These are phyloP conservation scores for Kingdonia uniflora DNA, from an alignment of 164 flowering plant species.

Conservation along the genomic window DNA sequence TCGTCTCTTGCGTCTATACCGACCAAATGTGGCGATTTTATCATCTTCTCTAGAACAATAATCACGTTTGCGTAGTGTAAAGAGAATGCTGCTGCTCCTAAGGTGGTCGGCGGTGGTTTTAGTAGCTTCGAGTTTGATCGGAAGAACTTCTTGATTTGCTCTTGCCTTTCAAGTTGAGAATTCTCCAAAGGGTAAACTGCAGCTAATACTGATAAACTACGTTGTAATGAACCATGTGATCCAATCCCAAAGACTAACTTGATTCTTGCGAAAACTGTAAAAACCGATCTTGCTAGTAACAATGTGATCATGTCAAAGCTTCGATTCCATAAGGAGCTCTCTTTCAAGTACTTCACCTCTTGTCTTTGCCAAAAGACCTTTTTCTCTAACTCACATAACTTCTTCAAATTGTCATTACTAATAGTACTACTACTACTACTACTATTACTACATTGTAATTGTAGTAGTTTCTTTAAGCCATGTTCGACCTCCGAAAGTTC, in stretches of 20 bases:
- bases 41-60: constrained; percentile 80
- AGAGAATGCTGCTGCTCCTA: constrained; percentile 63
- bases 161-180: constrained; percentile 16
- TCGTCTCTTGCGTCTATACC: constrained; percentile 87
- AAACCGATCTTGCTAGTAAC: constrained; percentile 40
- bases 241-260: constrained; percentile 60
- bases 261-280: constrained; percentile 56
- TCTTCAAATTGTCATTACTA: constrained; percentile 18
- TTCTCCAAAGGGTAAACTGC: constrained; percentile 46
- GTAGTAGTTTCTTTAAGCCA: constrained; percentile 27
- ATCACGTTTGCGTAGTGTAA: constrained; percentile 81
- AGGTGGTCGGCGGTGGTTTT: constrained; percentile 45
- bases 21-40: constrained; percentile 66
- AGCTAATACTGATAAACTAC: constrained; percentile 69
- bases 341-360: constrained; percentile 52
- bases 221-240: constrained; percentile 18
- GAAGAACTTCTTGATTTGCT: constrained; percentile 28
- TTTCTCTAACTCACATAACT: constrained; percentile 52
- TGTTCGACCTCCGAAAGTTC: constrained; percentile 42
- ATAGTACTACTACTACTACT: background rate
- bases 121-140: constrained; percentile 46
- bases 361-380: constrained; percentile 60
- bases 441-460: background rate
- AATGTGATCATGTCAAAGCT: constrained; percentile 46
- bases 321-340: constrained; percentile 59